Evolutionary conservation across 148 eudicot species (phyloP).

Genomic region (Drosera capensis): DNA sequence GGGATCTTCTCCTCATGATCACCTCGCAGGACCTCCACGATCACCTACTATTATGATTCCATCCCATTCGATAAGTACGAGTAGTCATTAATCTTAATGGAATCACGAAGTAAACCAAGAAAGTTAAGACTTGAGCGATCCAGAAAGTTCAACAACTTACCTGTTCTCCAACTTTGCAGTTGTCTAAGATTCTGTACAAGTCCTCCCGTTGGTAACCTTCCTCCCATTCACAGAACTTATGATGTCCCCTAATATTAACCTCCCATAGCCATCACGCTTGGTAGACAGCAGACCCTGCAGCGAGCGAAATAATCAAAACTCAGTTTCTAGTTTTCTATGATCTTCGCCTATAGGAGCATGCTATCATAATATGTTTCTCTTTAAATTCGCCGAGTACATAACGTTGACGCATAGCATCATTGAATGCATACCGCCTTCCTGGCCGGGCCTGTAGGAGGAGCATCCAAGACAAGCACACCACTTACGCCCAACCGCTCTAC

Average conservation of each 20-base stretch:
- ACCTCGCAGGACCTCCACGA: constrained; percentile 85
- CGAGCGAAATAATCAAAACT: not conserved
- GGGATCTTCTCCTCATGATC: constrained; percentile 88
- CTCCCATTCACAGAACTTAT: constrained; percentile 87
- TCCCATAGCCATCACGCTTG: constrained; percentile 82
- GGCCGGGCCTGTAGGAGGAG: constrained; percentile 89
- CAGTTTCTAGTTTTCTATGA: not conserved
- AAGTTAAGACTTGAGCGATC: not conserved
- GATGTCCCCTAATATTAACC: constrained; percentile 81
- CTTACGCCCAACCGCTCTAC: constrained; percentile 92
- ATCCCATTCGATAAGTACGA: too few species aligned
- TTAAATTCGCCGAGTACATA: too few species aligned
- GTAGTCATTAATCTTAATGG: not conserved
- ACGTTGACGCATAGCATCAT: too few species aligned
- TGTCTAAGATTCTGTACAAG: constrained; percentile 92
- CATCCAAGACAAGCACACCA: constrained; percentile 91
- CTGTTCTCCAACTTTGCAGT: constrained; percentile 88
- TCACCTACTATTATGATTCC: constrained; percentile 34
- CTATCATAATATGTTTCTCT: too few species aligned
- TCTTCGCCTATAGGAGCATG: too few species aligned
- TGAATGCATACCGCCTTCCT: constrained; percentile 76
- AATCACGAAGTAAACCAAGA: not conserved
- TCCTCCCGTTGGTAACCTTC: constrained; percentile 83
- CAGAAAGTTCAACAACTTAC: constrained; percentile 16
- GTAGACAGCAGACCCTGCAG: constrained; percentile 76